Evolutionary conservation across 176 grass and related monocot genomes (phyloP).

Genomic region (Aegilops longissima): DNA sequence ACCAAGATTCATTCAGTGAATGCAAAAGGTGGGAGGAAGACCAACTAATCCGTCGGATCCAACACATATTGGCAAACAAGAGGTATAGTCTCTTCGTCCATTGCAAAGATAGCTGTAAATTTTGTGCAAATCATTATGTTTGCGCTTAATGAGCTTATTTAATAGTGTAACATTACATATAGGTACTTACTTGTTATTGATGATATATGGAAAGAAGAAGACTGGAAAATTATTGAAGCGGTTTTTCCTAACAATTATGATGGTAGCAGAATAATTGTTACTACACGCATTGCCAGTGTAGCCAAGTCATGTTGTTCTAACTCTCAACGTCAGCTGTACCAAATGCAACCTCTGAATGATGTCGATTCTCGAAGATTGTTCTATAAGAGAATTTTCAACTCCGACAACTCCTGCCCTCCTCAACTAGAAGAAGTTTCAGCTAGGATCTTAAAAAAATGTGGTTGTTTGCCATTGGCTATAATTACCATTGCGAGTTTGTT

Average conservation of each 20-base stretch:
- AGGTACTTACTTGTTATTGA: neutral
- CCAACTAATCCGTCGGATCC: too few species aligned
- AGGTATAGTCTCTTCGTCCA: too few species aligned
- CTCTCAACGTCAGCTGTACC: too few species aligned
- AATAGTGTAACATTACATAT: neutral
- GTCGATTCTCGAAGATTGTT: neutral
- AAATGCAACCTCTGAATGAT: neutral
- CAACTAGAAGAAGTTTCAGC: neutral
- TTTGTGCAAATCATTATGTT: too few species aligned
- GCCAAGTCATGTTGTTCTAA: neutral
- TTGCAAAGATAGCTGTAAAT: too few species aligned
- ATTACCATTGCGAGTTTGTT: slow-evolving; percentile 7
- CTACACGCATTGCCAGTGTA: neutral
- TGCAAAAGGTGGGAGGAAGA: too few species aligned
- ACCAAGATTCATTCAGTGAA: too few species aligned
- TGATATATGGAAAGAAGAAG: neutral
- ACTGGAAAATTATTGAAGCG: neutral
- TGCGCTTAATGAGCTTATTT: too few species aligned
- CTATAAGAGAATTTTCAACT: neutral
- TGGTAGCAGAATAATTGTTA: neutral
- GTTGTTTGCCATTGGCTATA: neutral
- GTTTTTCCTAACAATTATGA: neutral
- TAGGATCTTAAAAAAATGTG: neutral
- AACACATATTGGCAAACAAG: too few species aligned
- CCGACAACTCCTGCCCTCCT: neutral